phyloP scores from a whole-genome alignment of 2,329 filamentous ascomycete genomes.

The Colletotrichum falcatum region DNA sequence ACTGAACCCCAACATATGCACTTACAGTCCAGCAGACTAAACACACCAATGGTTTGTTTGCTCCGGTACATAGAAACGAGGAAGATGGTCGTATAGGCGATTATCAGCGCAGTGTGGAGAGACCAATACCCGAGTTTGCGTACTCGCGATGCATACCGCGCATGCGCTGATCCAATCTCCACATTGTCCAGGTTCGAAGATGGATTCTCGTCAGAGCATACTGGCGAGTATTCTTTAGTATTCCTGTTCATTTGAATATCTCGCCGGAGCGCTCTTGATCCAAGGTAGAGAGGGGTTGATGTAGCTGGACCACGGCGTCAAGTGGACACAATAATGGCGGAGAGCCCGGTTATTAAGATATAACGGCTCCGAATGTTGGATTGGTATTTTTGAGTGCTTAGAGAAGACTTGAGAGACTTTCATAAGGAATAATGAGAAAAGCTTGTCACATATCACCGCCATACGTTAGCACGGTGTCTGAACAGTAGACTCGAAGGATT shows the following conservation, averaged over 20 bases:
- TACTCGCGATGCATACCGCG: not conserved
- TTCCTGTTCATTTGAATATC: not conserved
- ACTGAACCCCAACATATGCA: accelerated
- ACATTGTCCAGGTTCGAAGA: slow-evolving; percentile 23
- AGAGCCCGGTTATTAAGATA: too few relatives aligned
- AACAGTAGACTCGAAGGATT: not conserved
- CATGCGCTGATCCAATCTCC: not conserved
- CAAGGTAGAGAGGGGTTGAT: too few relatives aligned
- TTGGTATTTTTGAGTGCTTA: too few relatives aligned
- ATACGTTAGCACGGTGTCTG: too few relatives aligned
- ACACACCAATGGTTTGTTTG: slow-evolving; percentile 2
- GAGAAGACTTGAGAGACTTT: not conserved
- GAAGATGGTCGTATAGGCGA: slow-evolving; percentile 25
- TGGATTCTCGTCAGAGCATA: slow-evolving; percentile 24
- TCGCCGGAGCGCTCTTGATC: not conserved
- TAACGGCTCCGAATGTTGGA: not conserved
- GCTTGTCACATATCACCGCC: not conserved
- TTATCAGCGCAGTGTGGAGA: slow-evolving; percentile 21
- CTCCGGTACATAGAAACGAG: not conserved
- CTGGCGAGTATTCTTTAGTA: slow-evolving; percentile 13
- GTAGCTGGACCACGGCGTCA: not conserved
- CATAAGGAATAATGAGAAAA: not conserved
- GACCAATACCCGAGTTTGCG: slow-evolving; percentile 18
- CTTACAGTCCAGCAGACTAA: slow-evolving; percentile 34
- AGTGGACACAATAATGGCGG: not conserved